Percentiles rank a stretch among this genome's conserved stretches.
Evolutionary conservation across 306 rosid species (phyloP).

Genomic region (Arachis hypogaea): DNA sequence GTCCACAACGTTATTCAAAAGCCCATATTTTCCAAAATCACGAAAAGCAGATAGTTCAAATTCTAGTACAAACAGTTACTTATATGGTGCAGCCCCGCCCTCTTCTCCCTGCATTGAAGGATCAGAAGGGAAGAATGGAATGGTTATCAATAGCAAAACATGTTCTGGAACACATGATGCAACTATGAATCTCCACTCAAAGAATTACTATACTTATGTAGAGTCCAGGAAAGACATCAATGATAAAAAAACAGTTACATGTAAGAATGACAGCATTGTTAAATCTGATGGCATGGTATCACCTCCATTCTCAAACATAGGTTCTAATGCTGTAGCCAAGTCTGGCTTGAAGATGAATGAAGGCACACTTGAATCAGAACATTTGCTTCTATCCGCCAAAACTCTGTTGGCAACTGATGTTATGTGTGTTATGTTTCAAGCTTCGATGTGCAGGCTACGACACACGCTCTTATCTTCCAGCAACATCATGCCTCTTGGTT

Average conservation of each 20-base stretch:
- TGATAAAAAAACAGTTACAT: conserved; percentile 49
- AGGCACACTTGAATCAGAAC: conserved; percentile 63
- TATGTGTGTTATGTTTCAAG: conserved; percentile 80
- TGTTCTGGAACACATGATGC: conserved; percentile 53
- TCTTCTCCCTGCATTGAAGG: conserved; percentile 75
- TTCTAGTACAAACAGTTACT: conserved; percentile 72
- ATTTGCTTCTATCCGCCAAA: conserved; percentile 60
- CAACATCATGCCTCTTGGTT: conserved; percentile 60
- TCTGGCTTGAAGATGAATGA: conserved; percentile 59
- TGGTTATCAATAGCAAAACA: conserved; percentile 52
- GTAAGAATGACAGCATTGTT: conserved; percentile 46
- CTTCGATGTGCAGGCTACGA: conserved; percentile 86
- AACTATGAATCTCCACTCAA: conserved; percentile 49
- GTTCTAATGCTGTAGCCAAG: conserved; percentile 61
- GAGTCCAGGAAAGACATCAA: conserved; percentile 67
- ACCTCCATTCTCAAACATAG: conserved; percentile 57
- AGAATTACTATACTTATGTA: conserved; percentile 69
- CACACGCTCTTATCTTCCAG: conserved; percentile 73
- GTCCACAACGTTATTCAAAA: conserved; percentile 75
- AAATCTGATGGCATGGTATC: conserved; percentile 58
- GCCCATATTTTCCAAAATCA: conserved; percentile 84
- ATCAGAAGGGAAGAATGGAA: conserved; percentile 69
- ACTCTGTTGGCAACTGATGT: conserved; percentile 86
- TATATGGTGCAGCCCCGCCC: conserved; percentile 88
- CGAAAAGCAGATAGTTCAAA: conserved; percentile 69